These are phyloP conservation scores for Wickerhamiella siamensis DNA, from an alignment of 805 yeast genomes.

Conservation along the genomic window DNA sequence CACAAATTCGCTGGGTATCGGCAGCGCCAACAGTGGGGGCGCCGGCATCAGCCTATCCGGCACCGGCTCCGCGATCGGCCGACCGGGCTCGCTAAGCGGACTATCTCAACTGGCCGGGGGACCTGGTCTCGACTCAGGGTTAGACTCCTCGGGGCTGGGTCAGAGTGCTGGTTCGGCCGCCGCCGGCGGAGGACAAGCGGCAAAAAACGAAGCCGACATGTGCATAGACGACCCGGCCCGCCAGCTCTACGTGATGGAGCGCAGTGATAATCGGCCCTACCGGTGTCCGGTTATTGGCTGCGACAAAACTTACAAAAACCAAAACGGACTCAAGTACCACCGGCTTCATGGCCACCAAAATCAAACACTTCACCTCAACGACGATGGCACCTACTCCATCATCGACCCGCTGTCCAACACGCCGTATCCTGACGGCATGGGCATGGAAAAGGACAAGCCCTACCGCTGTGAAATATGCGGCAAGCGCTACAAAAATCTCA, in stretches of 20 bases:
- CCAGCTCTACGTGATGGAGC: slow-evolving; percentile 81
- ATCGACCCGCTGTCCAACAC: slow-evolving; percentile 72
- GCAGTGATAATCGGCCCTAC: slow-evolving; percentile 85
- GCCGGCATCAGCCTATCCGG: not conserved
- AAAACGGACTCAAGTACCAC: slow-evolving; percentile 93
- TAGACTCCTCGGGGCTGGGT: not conserved
- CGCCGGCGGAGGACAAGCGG: not conserved
- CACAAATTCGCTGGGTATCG: slow-evolving; percentile 1
- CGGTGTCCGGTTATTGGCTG: slow-evolving; percentile 98
- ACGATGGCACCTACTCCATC: slow-evolving; percentile 84
- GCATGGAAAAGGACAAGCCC: slow-evolving; percentile 94
- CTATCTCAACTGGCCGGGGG: not conserved
- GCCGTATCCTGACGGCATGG: slow-evolving; percentile 87
- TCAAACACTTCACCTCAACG: slow-evolving; percentile 77
- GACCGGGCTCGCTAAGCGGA: not conserved
- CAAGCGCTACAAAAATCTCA: slow-evolving; percentile 86
- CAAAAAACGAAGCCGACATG: slow-evolving; percentile 45
- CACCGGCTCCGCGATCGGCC: not conserved
- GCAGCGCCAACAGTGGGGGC: not conserved
- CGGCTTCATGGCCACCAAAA: slow-evolving; percentile 94
- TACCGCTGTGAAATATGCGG: slow-evolving; percentile 98
- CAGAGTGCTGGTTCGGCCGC: not conserved
- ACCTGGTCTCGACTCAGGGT: not conserved
- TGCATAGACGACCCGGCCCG: slow-evolving; percentile 96
- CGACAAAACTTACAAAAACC: slow-evolving; percentile 93